A percentile compares a stretch with the other conserved stretches of the same genome.
phyloP scores from a whole-genome alignment of 495 filamentous ascomycete genomes.

The Penicillium alfredii region DNA sequence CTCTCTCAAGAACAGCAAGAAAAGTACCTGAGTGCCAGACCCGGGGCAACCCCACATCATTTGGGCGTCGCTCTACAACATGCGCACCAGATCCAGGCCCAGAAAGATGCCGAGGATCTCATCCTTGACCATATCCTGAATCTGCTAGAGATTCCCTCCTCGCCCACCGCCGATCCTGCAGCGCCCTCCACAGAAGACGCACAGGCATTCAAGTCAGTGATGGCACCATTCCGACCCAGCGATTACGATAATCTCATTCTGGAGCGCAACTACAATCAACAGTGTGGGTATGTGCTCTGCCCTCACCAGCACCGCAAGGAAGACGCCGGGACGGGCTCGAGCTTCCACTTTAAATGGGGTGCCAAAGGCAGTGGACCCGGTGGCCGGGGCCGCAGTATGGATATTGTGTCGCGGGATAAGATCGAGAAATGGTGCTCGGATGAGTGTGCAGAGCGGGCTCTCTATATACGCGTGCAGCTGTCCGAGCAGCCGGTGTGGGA shows the following conservation, averaged over 20 bases:
- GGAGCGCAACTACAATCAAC: slow-evolving; percentile 73
- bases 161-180: slow-evolving; percentile 47
- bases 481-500: slow-evolving; percentile 72
- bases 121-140: slow-evolving; percentile 65
- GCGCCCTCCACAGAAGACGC: slow-evolving; percentile 54
- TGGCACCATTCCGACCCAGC: slow-evolving; percentile 68
- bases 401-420: slow-evolving; percentile 57
- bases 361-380: slow-evolving; percentile 46
- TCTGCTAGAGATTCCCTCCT: slow-evolving; percentile 56
- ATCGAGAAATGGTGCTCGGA: slow-evolving; percentile 86
- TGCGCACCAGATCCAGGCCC: slow-evolving; percentile 70
- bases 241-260: slow-evolving; percentile 84
- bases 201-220: slow-evolving; percentile 46
- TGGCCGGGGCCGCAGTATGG: slow-evolving; percentile 45
- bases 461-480: slow-evolving; percentile 84
- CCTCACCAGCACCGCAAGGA: slow-evolving; percentile 46
- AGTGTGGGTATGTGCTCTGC: slow-evolving; percentile 83
- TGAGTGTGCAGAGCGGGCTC: slow-evolving; percentile 66
- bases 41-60: slow-evolving; percentile 47
- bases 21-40: slow-evolving; percentile 26
- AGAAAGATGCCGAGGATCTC: slow-evolving; percentile 62
- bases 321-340: slow-evolving; percentile 27
- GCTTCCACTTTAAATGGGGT: slow-evolving; percentile 45
- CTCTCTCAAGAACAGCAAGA: slow-evolving; percentile 32
- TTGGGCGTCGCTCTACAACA: slow-evolving; percentile 67